Evolutionary conservation across 768 basidiomycete species (phyloP).

Genomic region (Tulasnella sp.): DNA sequence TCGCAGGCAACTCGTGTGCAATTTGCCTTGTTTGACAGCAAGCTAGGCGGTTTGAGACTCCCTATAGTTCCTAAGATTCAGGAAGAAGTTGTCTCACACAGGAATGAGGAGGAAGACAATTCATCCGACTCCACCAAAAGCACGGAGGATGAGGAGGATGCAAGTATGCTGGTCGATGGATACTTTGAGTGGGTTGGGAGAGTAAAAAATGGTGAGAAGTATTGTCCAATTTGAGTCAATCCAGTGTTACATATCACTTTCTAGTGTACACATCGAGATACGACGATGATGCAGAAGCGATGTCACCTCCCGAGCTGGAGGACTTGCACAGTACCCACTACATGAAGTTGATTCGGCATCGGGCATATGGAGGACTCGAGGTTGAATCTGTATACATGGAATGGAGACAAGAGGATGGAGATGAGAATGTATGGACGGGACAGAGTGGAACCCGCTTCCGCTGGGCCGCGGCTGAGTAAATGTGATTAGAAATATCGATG

Average conservation of each 20-base stretch:
- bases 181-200: conserved; percentile 43
- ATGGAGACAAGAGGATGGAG: background rate
- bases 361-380: too few species aligned
- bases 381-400: too few species aligned
- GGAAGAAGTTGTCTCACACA: conserved; percentile 19
- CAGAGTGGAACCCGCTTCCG: too few species aligned
- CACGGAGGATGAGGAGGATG: conserved; percentile 25
- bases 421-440: background rate
- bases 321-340: too few species aligned
- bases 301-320: too few species aligned
- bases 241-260: too few species aligned
- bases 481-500: too few species aligned
- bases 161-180: conserved; percentile 33
- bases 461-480: too few species aligned
- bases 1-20: conserved; percentile 22
- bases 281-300: background rate
- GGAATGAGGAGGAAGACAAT: conserved; percentile 19
- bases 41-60: conserved; percentile 37
- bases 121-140: background rate
- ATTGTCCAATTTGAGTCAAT: background rate
- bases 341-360: too few species aligned
- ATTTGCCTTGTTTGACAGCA: conserved; percentile 50
- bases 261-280: too few species aligned
- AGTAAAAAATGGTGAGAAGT: conserved; percentile 35
- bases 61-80: conserved; percentile 30